phyloP scores from a whole-genome alignment of 2,329 filamentous ascomycete species.

The Aspergillus pseudotamarii region DNA sequence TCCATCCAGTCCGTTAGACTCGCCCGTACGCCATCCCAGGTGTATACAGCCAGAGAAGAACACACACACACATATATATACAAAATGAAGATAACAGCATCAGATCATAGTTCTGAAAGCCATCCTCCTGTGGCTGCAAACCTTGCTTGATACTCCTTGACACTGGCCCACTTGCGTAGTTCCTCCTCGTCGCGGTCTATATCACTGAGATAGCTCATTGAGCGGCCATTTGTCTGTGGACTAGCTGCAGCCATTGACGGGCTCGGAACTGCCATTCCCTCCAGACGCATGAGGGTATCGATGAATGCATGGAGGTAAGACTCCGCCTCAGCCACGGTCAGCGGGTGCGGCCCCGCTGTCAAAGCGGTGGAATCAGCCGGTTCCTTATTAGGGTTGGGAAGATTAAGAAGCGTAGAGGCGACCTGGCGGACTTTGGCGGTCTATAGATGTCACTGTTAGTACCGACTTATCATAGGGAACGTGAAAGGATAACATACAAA shows the following conservation, averaged over 20 bases:
- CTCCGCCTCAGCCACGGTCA: slow-evolving; percentile 60
- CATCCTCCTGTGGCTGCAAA: slow-evolving; percentile 67
- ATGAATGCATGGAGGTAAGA: slow-evolving; percentile 73
- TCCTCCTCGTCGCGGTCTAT: slow-evolving; percentile 74
- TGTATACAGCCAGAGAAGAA: neutral
- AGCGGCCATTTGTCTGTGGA: slow-evolving; percentile 32
- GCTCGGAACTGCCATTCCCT: slow-evolving; percentile 55
- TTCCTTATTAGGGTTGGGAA: slow-evolving; percentile 43
- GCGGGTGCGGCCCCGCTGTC: slow-evolving; percentile 29
- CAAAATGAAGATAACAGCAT: neutral
- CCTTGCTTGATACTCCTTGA: slow-evolving; percentile 75
- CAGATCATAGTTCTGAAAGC: slow-evolving; percentile 31
- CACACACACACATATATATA: neutral
- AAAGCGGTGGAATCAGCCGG: slow-evolving; percentile 43
- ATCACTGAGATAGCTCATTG: slow-evolving; percentile 42
- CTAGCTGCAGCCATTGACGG: slow-evolving; percentile 31
- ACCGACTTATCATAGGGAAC: neutral
- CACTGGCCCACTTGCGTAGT: slow-evolving; percentile 73
- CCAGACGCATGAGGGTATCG: slow-evolving; percentile 73
- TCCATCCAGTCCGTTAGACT: neutral
- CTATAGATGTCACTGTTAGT: slow-evolving; percentile 36
- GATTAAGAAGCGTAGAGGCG: slow-evolving; percentile 74
- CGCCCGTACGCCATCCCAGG: neutral
- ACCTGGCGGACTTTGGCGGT: slow-evolving; percentile 85
- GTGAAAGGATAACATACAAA: slow-evolving; percentile 56